Evolutionary conservation across 495 filamentous ascomycete species (phyloP), one percentile per base, ranked within the genome.

Genomic region (Cercophora sp.): DNA sequence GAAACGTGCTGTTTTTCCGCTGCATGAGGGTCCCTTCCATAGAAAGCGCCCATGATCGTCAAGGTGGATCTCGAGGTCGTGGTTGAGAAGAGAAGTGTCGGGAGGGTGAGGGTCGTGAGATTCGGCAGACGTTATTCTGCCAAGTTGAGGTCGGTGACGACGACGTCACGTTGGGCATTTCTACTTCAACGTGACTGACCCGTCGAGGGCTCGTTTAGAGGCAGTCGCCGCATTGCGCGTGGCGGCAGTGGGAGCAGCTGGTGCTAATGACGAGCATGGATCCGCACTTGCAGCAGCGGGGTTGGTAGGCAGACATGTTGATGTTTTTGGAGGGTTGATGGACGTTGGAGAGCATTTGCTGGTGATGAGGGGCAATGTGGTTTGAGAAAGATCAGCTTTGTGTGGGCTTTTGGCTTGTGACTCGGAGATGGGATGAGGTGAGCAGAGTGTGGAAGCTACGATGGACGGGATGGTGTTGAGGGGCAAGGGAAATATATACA

Each of bases 261-360:
- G 53, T 69, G 69, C 71, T 76, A 65, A 76, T 76, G 61, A 76
- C 73, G 49, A 76, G 71, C 48, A 76, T 67, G 48, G 66, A 57
- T 15, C 72, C 70, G 62, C 73, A 76, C 53, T 73, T 61, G 65
- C 71, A 74, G 70, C 73, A 76, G 47, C 73, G 71, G 42, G 71
- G 64, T 8, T 66, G 65, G 52, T 71, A 71, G 64, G 70, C 67
- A 6, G 58, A 58, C 61, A 59, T 61, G 18, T 15, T 58, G 54
- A 36, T 15, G 19, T n/a, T 15, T 23, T 18, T 42, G 40, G 25
- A 24, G 52, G 19, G 13, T 25, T 32, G 47, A 16, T 25, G 23
- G n/a, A 41, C n/a, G n/a, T n/a, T 36, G 11, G 35, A 24, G 3
- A 10, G 1, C 20, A 13, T 20, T 36, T 18, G 27, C 34, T 19